These are phyloP conservation scores for Aspergillus nomiae DNA, from an alignment of 2,329 filamentous ascomycete species.

Conservation along the genomic window DNA sequence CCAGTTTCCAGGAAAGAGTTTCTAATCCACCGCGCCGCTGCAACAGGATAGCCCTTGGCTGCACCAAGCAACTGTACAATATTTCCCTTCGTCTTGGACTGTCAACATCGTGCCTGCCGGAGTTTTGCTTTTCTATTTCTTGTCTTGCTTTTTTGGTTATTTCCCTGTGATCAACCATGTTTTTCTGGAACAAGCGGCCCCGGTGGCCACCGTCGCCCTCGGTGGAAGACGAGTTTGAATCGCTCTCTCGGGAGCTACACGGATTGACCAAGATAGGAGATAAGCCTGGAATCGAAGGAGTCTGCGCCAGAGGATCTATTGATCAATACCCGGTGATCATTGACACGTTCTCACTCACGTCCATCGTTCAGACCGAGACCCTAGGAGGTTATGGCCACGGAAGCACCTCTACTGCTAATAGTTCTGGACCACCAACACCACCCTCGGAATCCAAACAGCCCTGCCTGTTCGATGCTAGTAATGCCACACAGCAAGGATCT, in stretches of 20 bases:
- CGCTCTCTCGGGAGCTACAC: conserved; percentile 44
- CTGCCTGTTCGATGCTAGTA: conserved; percentile 15
- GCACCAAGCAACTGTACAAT: conserved; percentile 6
- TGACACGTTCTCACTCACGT: conserved; percentile 22
- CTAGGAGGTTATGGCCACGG: conserved; percentile 21
- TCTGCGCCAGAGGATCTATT: conserved; percentile 40
- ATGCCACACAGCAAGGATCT: conserved; percentile 1
- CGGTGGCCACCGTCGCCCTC: conserved; percentile 46
- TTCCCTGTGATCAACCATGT: conserved; percentile 18
- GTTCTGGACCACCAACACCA: conserved; percentile 29
- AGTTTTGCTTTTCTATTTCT: conserved; percentile 13
- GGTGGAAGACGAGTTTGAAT: conserved; percentile 48
- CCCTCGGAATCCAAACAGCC: conserved; percentile 22
- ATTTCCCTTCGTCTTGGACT: conserved; percentile 2
- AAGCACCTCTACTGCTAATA: conserved; percentile 31
- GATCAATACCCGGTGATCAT: conserved; percentile 50
- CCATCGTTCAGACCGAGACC: conserved; percentile 15
- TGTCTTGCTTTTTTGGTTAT: conserved; percentile 10
- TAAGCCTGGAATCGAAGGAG: conserved; percentile 36
- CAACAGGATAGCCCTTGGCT: conserved; percentile 23
- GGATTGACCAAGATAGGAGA: conserved; percentile 33
- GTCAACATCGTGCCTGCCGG: neutral
- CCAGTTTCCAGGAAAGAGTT: conserved; percentile 21
- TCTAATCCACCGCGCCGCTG: conserved; percentile 22
- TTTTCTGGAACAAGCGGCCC: conserved; percentile 31